Conservation (phyloP, 305 asterid species). For the Solanum aculeatissimum region DNA sequence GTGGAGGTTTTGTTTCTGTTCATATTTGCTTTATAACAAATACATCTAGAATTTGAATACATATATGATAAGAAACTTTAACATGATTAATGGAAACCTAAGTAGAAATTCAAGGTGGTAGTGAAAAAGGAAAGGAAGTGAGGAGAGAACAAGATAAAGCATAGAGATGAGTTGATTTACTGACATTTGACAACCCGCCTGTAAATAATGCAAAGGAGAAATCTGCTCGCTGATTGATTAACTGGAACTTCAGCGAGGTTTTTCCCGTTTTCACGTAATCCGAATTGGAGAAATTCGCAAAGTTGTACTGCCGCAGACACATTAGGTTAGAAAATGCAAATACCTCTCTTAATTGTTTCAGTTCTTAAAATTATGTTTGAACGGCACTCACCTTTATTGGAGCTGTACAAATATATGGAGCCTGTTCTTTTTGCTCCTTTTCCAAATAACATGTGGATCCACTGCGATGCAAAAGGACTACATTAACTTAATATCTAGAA, state of each 20-base stretch:
- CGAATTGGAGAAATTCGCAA: constrained; percentile 47
- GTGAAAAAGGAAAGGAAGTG: neutral
- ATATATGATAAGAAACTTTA: neutral
- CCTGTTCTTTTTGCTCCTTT: constrained; percentile 28
- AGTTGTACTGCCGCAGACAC: constrained; percentile 52
- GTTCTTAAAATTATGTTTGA: neutral
- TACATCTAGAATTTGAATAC: neutral
- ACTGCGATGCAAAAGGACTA: constrained; percentile 18
- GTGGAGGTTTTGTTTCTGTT: neutral
- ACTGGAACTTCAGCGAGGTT: constrained; percentile 50
- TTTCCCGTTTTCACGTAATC: constrained; percentile 49
- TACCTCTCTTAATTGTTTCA: neutral
- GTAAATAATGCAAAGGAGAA: constrained; percentile 80
- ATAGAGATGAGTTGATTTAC: constrained; percentile 5
- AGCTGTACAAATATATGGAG: constrained; percentile 65
- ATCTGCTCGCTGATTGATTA: constrained; percentile 88
- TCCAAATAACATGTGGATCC: constrained; percentile 51
- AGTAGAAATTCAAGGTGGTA: neutral
- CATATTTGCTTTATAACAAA: neutral
- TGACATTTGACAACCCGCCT: constrained; percentile 71
- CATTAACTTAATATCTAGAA: neutral
- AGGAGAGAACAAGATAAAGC: neutral
- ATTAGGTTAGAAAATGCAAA: neutral
- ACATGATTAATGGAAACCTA: neutral
- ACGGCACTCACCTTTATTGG: constrained; percentile 62